Evolutionary conservation across 2,329 filamentous ascomycete species (phyloP).

Genomic region (Colletotrichum endophyticum): DNA sequence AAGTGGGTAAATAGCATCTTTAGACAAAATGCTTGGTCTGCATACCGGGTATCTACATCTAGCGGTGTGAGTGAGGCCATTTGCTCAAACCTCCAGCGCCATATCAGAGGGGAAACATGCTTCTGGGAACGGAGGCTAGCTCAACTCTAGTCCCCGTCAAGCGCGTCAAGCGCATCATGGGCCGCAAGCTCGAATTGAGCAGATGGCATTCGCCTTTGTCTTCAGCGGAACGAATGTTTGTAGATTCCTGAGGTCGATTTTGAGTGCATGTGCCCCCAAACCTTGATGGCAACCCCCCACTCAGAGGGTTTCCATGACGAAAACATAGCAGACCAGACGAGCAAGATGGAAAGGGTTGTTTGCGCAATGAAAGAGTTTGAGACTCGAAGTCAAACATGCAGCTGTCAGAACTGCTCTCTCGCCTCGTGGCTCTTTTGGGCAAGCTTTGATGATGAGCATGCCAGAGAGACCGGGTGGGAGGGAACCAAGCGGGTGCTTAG

Average conservation of each 20-base stretch:
- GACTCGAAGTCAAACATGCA: background rate
- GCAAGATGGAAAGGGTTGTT: background rate
- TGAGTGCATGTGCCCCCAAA: background rate
- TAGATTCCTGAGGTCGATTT: background rate
- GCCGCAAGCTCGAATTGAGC: background rate
- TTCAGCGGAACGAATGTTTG: background rate
- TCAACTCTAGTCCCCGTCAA: background rate
- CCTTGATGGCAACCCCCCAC: background rate
- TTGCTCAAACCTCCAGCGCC: background rate
- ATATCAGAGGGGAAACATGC: background rate
- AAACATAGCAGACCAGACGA: background rate
- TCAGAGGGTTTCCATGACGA: background rate
- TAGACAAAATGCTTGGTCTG: background rate
- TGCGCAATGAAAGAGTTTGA: background rate
- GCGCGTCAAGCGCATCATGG: background rate
- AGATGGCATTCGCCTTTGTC: background rate
- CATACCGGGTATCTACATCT: background rate
- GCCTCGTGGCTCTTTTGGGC: background rate
- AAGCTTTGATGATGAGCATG: background rate
- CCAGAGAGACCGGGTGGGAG: background rate
- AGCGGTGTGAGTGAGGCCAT: background rate
- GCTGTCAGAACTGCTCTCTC: background rate
- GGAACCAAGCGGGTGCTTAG: background rate
- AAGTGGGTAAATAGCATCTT: background rate
- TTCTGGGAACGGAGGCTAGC: background rate